Evolutionary conservation across 1,139 yeast genomes (phyloP).

Genomic region (Protomyces gravidus): DNA sequence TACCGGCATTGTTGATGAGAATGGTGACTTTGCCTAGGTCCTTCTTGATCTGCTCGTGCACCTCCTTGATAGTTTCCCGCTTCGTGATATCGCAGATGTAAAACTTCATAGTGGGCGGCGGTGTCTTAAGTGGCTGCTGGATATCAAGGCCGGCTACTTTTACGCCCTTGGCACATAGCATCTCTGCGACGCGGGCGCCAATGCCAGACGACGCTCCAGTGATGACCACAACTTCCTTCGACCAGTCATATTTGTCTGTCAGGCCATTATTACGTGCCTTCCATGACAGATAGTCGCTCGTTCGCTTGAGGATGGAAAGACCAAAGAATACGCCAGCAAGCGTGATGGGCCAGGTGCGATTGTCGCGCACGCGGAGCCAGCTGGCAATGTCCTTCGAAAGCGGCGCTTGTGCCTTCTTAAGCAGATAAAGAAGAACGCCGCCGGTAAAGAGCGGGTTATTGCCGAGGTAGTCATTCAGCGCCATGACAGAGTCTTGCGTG

Average conservation of each 20-base stretch:
- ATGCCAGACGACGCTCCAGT: constrained; percentile 82
- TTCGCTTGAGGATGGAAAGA: constrained; percentile 6
- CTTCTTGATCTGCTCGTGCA: constrained; percentile 37
- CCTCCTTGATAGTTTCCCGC: constrained; percentile 44
- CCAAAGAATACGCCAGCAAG: constrained; percentile 11
- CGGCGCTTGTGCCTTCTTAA: constrained; percentile 10
- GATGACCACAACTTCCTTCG: constrained; percentile 56
- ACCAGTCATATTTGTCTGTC: constrained; percentile 16
- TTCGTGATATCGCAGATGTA: constrained; percentile 66
- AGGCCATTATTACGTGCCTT: constrained; percentile 25
- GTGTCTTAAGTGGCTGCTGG: constrained; percentile 42
- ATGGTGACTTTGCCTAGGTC: constrained; percentile 59
- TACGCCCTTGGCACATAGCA: constrained; percentile 45
- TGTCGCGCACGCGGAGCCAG: constrained; percentile 10
- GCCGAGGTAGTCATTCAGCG: constrained; percentile 10
- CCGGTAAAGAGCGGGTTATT: constrained; percentile 19
- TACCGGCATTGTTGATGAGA: constrained; percentile 79
- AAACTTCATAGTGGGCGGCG: constrained; percentile 44
- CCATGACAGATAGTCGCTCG: constrained; percentile 12
- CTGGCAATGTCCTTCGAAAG: constrained; percentile 1
- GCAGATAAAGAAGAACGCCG: constrained; percentile 5
- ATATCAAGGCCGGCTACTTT: constrained; percentile 67
- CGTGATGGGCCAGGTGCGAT: constrained; percentile 20
- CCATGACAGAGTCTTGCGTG: constrained; percentile 17
- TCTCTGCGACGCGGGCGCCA: constrained; percentile 58